Evolutionary conservation across 139 green algal genomes (phyloP).

Genomic region (Coccomyxa sp.): DNA sequence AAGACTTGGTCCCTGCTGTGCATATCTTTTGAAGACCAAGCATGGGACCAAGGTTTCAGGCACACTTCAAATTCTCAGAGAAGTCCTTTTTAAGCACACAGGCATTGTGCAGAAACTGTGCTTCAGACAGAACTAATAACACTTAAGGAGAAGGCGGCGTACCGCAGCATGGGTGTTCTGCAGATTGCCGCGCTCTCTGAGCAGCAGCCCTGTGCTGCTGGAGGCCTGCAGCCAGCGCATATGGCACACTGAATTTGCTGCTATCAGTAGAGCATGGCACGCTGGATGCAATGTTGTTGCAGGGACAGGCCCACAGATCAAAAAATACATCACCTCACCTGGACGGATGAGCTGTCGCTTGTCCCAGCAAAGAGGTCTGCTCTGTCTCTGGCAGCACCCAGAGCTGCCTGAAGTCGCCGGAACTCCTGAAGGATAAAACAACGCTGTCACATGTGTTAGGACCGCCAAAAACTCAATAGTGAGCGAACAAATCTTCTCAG

Average conservation of each 20-base stretch:
- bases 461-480: not conserved
- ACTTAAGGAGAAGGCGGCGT: not conserved
- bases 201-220: not conserved
- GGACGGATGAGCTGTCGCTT: not conserved
- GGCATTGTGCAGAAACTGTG: not conserved
- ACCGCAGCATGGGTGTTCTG: slow-evolving; percentile 8
- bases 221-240: not conserved
- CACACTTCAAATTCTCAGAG: no score
- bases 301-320: no score
- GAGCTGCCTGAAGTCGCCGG: slow-evolving; percentile 52
- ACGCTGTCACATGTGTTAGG: not conserved
- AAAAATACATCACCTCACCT: not conserved
- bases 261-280: no score
- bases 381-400: slow-evolving; percentile 61
- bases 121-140: not conserved
- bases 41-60: no score
- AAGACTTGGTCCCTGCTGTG: no score
- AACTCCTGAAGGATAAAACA: slow-evolving; percentile 61
- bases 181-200: not conserved
- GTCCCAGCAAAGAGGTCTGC: slow-evolving; percentile 63
- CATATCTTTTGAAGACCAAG: no score
- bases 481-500: no score
- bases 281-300: no score
- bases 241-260: not conserved
- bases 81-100: no score